Base-by-base conservation (phyloP, 768 basidiomycete species). In the Panaeolus papilionaceus region DNA sequence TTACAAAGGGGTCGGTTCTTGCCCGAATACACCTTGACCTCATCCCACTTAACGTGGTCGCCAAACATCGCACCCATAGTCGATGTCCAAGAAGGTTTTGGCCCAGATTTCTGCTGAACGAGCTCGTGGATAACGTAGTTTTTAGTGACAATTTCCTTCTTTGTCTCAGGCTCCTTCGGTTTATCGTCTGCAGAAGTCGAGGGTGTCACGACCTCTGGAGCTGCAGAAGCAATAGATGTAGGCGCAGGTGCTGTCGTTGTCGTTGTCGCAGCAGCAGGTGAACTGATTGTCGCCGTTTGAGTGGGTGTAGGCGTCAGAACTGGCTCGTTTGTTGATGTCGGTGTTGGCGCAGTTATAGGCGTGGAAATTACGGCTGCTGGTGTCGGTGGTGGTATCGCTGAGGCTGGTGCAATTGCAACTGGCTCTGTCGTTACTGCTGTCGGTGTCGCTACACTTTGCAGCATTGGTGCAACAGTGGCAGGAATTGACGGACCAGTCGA, bases 11-110 rank as follows among this genome's bases (percentile, higher is more conserved):
- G 93, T 12, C 92, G 81, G n/a, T 82, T 82, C 76, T 89, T 92
- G 26, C 86, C 83, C 1, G 82, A 80, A 71, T 86, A 92, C 6
- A 90, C 90, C 68, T 83, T 87, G 23, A 92, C 67, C 37, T 89
- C 85, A 63, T 92, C 88, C 93, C 93, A 98, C 61, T 90, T 85
- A 9, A 91, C 90, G 71, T 96, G 91, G 63, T 92, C 83, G 1
- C 96, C 95, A 71, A 98, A 94, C 81, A 97, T 84, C 1, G 93
- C 89, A 7, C 83, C 73, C 90, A 96, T 92, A 11, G 91, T 94
- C 38, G 91, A 87, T 61, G 79, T 82, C 91, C 92, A 92, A 0
- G 77, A 73, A 0, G 92, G 90, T 67, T 88, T 87, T 0, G 80
- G 76, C 0, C 78, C 76, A 4, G 79, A 80, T 26, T 83, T 78